These are phyloP conservation scores for Paxillus rubicundulus DNA, from an alignment of 768 basidiomycete species.

Conservation along the genomic window DNA sequence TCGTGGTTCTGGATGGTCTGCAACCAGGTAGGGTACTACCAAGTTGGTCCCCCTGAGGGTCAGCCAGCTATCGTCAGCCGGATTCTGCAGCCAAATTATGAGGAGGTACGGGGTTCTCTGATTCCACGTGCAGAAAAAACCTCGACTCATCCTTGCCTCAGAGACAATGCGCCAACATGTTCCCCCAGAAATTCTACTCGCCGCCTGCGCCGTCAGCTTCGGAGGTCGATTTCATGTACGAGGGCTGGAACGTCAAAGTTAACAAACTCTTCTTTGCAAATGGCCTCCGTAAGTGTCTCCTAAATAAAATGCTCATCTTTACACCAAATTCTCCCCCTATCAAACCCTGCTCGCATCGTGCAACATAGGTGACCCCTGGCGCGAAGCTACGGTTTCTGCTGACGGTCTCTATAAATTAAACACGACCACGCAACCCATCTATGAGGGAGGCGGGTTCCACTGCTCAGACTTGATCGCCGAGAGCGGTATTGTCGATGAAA, in stretches of 20 bases:
- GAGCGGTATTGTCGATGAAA: constrained; percentile 46
- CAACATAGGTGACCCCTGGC: constrained; percentile 68
- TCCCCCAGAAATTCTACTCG: constrained; percentile 53
- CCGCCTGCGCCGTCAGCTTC: constrained; percentile 43
- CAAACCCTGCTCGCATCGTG: background rate
- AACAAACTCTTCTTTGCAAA: constrained; percentile 68
- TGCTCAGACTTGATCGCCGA: constrained; percentile 53
- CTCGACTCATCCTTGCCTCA: constrained; percentile 19
- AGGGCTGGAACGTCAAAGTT: constrained; percentile 60
- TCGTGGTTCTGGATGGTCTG: constrained; percentile 79
- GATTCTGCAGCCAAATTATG: constrained; percentile 30
- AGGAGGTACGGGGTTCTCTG: constrained; percentile 18
- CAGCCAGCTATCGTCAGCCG: constrained; percentile 36
- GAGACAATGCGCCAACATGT: constrained; percentile 72
- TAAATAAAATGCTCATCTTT: background rate
- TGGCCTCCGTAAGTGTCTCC: constrained; percentile 49
- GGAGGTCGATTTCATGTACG: constrained; percentile 48
- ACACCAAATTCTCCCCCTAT: no score
- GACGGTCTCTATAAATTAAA: constrained; percentile 44
- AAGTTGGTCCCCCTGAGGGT: constrained; percentile 36
- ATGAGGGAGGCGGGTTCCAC: constrained; percentile 62
- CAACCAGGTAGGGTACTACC: constrained; percentile 61
- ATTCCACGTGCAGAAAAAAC: background rate
- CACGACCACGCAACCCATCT: constrained; percentile 55
- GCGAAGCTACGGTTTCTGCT: constrained; percentile 65